phyloP scores from a whole-genome alignment of 140 eudicot genomes.

The Cichorium intybus region DNA sequence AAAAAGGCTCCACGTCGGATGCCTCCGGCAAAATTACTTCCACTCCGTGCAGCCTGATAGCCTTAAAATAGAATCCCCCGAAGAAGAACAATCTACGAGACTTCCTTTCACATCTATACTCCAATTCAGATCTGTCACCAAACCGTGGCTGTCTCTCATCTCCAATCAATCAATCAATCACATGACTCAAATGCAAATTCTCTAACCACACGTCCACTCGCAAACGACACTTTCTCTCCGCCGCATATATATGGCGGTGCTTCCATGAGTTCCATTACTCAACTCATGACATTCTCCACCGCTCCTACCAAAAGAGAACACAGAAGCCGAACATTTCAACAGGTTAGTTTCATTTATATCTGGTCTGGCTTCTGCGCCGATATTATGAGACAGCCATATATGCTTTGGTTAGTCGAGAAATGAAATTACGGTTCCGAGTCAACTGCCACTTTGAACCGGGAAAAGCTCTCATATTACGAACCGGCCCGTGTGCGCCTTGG shows the following conservation, averaged over 20 bases:
- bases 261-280: slow-evolving; percentile 9
- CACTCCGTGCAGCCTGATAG: too few species aligned
- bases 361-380: too few species aligned
- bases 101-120: slow-evolving; percentile 11
- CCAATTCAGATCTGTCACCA: slow-evolving; percentile 4
- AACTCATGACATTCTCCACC: background rate
- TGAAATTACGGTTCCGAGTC: too few species aligned
- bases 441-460: too few species aligned
- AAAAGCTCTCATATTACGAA: too few species aligned
- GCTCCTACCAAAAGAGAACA: slow-evolving; percentile 6
- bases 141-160: slow-evolving; percentile 11
- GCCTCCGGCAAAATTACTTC: too few species aligned
- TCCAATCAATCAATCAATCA: background rate
- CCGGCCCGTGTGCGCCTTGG: too few species aligned
- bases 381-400: too few species aligned
- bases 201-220: background rate
- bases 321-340: slow-evolving; percentile 2
- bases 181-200: background rate
- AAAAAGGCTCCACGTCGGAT: too few species aligned
- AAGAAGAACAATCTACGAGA: slow-evolving; percentile 9
- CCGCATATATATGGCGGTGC: slow-evolving; percentile 7
- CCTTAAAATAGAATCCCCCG: too few species aligned
- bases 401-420: too few species aligned
- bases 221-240: background rate
- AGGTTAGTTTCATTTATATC: slow-evolving; percentile 6